These are phyloP conservation scores for Plectosphaerella plurivora DNA, from an alignment of 2,329 filamentous ascomycete species.

Conservation along the genomic window DNA sequence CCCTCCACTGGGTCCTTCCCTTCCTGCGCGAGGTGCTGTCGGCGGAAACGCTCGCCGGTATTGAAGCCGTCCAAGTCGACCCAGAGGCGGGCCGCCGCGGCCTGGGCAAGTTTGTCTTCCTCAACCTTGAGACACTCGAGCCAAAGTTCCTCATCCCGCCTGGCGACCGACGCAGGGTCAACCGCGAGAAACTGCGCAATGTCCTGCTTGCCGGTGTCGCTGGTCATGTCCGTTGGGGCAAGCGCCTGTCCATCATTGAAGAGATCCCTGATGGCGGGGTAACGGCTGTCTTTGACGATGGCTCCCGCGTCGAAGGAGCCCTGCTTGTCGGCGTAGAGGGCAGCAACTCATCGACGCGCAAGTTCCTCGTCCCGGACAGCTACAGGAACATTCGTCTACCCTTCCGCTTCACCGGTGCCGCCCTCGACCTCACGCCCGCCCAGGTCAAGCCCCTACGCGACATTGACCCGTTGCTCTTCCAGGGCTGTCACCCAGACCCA, in stretches of 20 bases:
- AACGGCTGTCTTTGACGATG: slow-evolving; percentile 24
- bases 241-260: slow-evolving; percentile 22
- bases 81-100: slow-evolving; percentile 33
- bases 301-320: slow-evolving; percentile 23
- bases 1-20: slow-evolving; percentile 52
- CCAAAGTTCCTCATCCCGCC: slow-evolving; percentile 33
- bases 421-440: slow-evolving; percentile 29
- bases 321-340: slow-evolving; percentile 36
- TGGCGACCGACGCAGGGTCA: slow-evolving; percentile 27
- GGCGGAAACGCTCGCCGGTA: slow-evolving; percentile 12
- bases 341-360: slow-evolving; percentile 28
- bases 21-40: slow-evolving; percentile 20
- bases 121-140: slow-evolving; percentile 32
- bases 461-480: slow-evolving; percentile 50
- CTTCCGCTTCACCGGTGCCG: slow-evolving; percentile 30
- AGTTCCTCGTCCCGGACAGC: slow-evolving; percentile 23
- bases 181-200: slow-evolving; percentile 27
- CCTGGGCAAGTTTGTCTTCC: slow-evolving; percentile 32
- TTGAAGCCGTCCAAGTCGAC: slow-evolving; percentile 23
- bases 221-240: slow-evolving; percentile 24
- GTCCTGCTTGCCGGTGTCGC: slow-evolving; percentile 22
- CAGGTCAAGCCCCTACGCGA: slow-evolving; percentile 32
- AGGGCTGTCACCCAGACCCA: slow-evolving; percentile 46
- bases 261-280: slow-evolving; percentile 14
- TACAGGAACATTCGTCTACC: slow-evolving; percentile 28